These are phyloP conservation scores for Pseudevernia furfuracea DNA, from an alignment of 495 filamentous ascomycete genomes.

Conservation along the genomic window DNA sequence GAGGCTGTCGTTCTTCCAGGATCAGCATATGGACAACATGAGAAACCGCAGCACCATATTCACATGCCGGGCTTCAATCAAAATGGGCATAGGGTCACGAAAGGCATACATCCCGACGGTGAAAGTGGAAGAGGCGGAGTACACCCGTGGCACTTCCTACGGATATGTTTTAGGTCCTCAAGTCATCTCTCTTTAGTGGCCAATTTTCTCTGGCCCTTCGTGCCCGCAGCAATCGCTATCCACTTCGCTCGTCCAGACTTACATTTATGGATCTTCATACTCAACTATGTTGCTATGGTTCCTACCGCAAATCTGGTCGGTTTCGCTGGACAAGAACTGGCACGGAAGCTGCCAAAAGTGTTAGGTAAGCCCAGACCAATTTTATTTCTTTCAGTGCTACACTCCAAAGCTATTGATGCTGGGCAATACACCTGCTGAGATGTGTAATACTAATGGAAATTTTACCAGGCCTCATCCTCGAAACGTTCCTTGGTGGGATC, in stretches of 20 bases:
- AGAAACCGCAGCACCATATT: conserved; percentile 16
- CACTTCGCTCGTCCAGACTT: conserved; percentile 55
- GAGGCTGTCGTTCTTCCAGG: conserved; percentile 11
- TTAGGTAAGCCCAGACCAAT: conserved; percentile 38
- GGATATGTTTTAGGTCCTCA: conserved; percentile 53
- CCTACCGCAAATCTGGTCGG: conserved; percentile 82
- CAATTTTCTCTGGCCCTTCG: conserved; percentile 70
- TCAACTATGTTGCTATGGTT: conserved; percentile 77
- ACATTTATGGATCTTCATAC: conserved; percentile 58
- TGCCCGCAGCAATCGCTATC: conserved; percentile 58
- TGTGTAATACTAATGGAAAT: background rate
- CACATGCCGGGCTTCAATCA: conserved; percentile 31
- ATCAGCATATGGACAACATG: conserved; percentile 2
- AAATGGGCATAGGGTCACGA: conserved; percentile 37
- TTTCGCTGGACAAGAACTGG: conserved; percentile 75
- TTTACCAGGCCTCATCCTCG: conserved; percentile 51
- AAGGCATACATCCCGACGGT: conserved; percentile 49
- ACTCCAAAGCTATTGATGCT: background rate
- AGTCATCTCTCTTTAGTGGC: conserved; percentile 49
- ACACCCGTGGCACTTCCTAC: conserved; percentile 52
- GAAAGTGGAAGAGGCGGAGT: conserved; percentile 58
- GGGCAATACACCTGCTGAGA: background rate
- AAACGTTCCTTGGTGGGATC: conserved; percentile 67
- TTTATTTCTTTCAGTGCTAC: background rate
- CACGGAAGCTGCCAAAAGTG: conserved; percentile 71